These are phyloP conservation scores for Alternaria sp. DNA, from an alignment of 2,329 filamentous ascomycete species.

Conservation along the genomic window DNA sequence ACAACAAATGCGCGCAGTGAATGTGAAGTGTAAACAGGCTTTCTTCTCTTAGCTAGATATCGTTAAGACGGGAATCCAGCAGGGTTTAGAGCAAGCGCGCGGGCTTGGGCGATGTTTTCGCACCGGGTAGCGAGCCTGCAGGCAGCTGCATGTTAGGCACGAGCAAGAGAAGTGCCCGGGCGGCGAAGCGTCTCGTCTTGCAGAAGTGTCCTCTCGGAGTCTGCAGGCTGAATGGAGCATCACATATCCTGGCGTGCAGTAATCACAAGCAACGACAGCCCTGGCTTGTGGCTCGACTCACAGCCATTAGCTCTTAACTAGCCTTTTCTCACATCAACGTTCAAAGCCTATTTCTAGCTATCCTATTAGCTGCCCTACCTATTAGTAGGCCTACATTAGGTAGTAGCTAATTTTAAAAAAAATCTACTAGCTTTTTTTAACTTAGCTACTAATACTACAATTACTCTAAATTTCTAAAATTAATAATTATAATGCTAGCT, in stretches of 20 bases:
- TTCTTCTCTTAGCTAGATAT: not conserved
- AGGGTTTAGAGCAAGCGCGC: not conserved
- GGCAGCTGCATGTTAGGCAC: conserved; percentile 12
- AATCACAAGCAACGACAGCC: conserved; percentile 2
- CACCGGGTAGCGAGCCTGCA: conserved; percentile 7
- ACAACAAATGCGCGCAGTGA: not conserved
- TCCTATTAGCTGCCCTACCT: no score
- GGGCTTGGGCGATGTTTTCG: conserved; percentile 7
- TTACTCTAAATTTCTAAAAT: no score
- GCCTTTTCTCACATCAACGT: no score
- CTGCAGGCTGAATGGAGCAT: conserved; percentile 21
- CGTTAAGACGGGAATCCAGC: conserved; percentile 6
- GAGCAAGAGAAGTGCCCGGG: conserved; percentile 18
- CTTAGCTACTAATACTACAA: no score
- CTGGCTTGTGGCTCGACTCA: conserved; percentile 8
- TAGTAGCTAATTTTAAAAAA: no score
- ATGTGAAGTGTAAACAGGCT: conserved; percentile 2
- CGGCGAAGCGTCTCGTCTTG: conserved; percentile 3
- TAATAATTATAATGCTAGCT: no score
- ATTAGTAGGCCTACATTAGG: no score
- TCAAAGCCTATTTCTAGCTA: no score
- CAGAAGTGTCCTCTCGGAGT: conserved; percentile 8
- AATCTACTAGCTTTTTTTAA: no score
- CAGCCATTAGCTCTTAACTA: no score
- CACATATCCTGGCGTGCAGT: not conserved